phyloP scores from a whole-genome alignment of 768 basidiomycete species.

The Amanita brunnescens region DNA sequence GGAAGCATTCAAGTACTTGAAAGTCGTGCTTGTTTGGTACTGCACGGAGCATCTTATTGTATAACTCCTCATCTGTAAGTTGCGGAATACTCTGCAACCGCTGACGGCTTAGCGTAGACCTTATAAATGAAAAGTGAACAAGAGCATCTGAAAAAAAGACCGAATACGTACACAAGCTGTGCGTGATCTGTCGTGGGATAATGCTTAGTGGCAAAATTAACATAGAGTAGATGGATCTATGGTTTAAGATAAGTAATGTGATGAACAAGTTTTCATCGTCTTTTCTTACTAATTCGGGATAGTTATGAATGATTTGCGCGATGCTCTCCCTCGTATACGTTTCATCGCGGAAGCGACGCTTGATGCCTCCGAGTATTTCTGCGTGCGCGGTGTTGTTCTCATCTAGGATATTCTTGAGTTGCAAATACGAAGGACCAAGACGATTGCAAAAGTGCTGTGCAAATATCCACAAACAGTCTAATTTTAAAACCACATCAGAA shows the following conservation, averaged over 20 bases:
- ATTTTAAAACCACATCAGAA: background rate
- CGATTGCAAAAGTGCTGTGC: slow-evolving; percentile 98
- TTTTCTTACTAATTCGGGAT: slow-evolving; percentile 72
- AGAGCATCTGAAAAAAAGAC: background rate
- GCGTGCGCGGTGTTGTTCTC: slow-evolving; percentile 86
- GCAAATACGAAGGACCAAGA: slow-evolving; percentile 83
- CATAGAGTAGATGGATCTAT: slow-evolving; percentile 87
- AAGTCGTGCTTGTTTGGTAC: slow-evolving; percentile 87
- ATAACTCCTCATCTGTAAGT: slow-evolving; percentile 75
- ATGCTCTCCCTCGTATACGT: slow-evolving; percentile 97
- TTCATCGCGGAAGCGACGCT: slow-evolving; percentile 93
- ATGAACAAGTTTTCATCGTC: background rate
- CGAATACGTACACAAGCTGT: slow-evolving; percentile 44
- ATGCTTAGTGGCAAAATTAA: slow-evolving; percentile 95
- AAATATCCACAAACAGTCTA: slow-evolving; percentile 95
- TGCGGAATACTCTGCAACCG: slow-evolving; percentile 82
- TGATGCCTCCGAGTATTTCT: slow-evolving; percentile 91
- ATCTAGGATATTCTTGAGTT: slow-evolving; percentile 84
- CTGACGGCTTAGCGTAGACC: slow-evolving; percentile 95
- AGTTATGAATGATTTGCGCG: slow-evolving; percentile 74
- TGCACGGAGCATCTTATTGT: slow-evolving; percentile 77
- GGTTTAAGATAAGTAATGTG: background rate
- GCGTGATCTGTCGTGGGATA: slow-evolving; percentile 68
- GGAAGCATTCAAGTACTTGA: slow-evolving; percentile 88
- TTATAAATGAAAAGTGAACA: slow-evolving; percentile 18